Evolutionary conservation across 192 early-diverging fungal species (phyloP).

Genomic region (Chytriomyces sp.): DNA sequence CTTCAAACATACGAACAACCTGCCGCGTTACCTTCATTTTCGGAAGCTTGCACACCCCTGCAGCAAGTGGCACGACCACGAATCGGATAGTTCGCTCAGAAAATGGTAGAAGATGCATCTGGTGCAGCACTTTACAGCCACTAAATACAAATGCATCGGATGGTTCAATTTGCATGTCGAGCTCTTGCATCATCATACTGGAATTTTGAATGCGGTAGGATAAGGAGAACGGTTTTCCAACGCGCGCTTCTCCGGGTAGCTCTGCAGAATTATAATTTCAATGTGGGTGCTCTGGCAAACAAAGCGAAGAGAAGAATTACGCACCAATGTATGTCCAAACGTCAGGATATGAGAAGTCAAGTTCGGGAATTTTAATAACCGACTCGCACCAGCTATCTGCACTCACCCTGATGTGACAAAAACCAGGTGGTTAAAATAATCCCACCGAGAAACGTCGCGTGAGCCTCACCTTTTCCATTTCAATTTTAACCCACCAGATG

Average conservation of each 20-base stretch:
- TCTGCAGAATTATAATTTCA: constrained; percentile 44
- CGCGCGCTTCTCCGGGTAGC: constrained; percentile 57
- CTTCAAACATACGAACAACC: constrained; percentile 4
- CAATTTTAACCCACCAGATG: constrained; percentile 1
- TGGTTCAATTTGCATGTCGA: constrained; percentile 64
- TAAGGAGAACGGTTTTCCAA: constrained; percentile 67
- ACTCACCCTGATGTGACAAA: background rate
- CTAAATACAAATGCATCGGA: constrained; percentile 78
- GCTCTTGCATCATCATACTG: constrained; percentile 55
- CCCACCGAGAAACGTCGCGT: background rate
- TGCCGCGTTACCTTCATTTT: constrained; percentile 37
- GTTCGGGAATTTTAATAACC: constrained; percentile 23
- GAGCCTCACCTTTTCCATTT: constrained; percentile 12
- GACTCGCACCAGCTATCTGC: constrained; percentile 11
- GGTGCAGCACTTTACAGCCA: constrained; percentile 51
- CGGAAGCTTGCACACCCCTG: constrained; percentile 65
- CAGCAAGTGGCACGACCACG: constrained; percentile 65
- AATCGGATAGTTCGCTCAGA: constrained; percentile 54
- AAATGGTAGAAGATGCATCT: constrained; percentile 64
- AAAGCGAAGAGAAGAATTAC: background rate
- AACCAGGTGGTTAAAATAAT: no score
- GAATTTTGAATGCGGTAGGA: constrained; percentile 69
- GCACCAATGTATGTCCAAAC: constrained; percentile 37
- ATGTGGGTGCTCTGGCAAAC: background rate
- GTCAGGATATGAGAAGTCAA: constrained; percentile 12